These are phyloP conservation scores for Kodamaea fukazawae DNA, from an alignment of 805 yeast genomes.

Conservation along the genomic window DNA sequence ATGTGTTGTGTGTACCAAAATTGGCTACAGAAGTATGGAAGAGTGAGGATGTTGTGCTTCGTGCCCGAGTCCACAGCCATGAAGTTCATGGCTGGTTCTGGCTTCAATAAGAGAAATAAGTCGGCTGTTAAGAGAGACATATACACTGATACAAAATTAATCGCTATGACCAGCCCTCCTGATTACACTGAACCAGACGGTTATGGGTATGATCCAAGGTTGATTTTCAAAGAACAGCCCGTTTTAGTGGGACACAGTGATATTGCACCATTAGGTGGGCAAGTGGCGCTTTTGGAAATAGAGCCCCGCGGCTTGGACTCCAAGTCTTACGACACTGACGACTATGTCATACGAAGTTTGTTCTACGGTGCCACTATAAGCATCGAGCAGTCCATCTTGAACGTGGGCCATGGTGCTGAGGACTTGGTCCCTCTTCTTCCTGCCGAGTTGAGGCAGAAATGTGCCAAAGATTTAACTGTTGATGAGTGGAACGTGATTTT, in stretches of 20 bases:
- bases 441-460: conserved; percentile 38
- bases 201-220: conserved; percentile 33
- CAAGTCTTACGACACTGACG: conserved; percentile 57
- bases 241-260: conserved; percentile 26
- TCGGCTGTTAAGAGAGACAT: conserved; percentile 64
- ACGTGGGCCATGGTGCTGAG: conserved; percentile 83
- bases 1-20: conserved; percentile 64
- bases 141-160: conserved; percentile 54
- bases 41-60: conserved; percentile 73
- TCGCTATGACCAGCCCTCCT: conserved; percentile 44
- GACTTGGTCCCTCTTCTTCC: conserved; percentile 36
- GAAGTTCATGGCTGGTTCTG: conserved; percentile 59
- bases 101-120: conserved; percentile 53
- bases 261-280: conserved; percentile 28
- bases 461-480: conserved; percentile 47
- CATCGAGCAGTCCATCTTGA: conserved; percentile 43
- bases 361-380: conserved; percentile 38
- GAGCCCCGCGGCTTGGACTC: conserved; percentile 34
- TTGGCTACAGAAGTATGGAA: conserved; percentile 71
- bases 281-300: conserved; percentile 58
- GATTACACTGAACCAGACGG: conserved; percentile 28
- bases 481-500: conserved; percentile 56
- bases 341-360: conserved; percentile 49
- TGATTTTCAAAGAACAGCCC: conserved; percentile 37
- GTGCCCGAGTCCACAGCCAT: conserved; percentile 53